Base-by-base conservation (phyloP, 352 stramenopile genomes). In the Pythium rishiriense region DNA sequence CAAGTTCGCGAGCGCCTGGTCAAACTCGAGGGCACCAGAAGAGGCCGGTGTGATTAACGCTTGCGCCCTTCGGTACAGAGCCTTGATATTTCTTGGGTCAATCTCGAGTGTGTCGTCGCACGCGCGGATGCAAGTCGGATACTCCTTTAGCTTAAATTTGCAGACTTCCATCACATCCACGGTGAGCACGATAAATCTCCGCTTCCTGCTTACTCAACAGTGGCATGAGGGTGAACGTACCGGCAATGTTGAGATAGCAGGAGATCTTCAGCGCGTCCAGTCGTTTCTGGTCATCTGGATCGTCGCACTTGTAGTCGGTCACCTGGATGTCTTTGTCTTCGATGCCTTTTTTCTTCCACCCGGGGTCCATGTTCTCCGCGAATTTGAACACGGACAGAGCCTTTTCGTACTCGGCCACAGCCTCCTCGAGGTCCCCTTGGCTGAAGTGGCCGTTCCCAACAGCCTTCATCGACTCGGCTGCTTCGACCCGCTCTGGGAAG, bases 311-410 rank as follows among this genome's bases (percentile, higher is more conserved):
- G 66, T 79, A 81, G 37, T 92, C 80, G 7, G 74, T 62, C 1
- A 90, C 58, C 3, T 67, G 55, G 56, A 95, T 87, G 37, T 95
- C 86, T 9, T 62, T 75, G 72, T 93, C 86, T 57, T 92, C 83
- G 59, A 95, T 95, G 1, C 86, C 86, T 26, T 95, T 93, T 57
- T 91, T 93, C 68, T 93, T 93, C 86, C 86, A 95, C 25, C 79
- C 83, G 0, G 77, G 74, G 54, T 93, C 85, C 49, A 72, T 90
- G 61, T 93, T 93, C 48, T 91, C 79, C 14, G 86, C 70, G 41
- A 81, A 93, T 66, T 90, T 93, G 65, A 95, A 95, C 2, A 93
- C 69, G 6, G 84, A 71, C n/a, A 95, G 73, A 4, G 83, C 84
- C 52, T 93, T 95, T 39, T 95, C 86, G 48, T 93, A 95, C 64